Base-by-base conservation (phyloP, 345 rosid genomes). In the Chamaenerion angustifolium region DNA sequence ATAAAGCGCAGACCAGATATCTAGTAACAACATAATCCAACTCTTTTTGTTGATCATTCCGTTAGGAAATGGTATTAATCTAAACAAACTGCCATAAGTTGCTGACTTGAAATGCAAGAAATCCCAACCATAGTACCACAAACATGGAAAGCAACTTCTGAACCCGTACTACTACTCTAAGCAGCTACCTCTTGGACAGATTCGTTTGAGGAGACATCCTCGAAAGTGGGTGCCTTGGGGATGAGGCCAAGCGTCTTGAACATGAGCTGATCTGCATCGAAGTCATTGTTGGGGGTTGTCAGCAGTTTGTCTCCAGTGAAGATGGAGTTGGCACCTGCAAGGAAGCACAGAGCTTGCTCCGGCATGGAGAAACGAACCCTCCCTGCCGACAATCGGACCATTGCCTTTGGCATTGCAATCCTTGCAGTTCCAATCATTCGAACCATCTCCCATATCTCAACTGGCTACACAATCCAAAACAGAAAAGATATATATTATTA, bases 371-470 rank as follows among this genome's bases (percentile, higher is more conserved):
- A 92, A 16, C 88, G 69, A 35, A 87, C 94, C 76, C 98, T 77
- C n/a, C 98, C 98, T 3, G 98, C 98, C 11, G 98, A 92, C 57
- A 92, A 56, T 44, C 98, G 76, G 41, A 87, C 95, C 96, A 92
- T 87, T 42, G 96, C 77, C 79, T 78, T 87, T 16, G 98, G 98
- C 98, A 92, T 92, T 25, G 78, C 90, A 15, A 92, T 92, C 2
- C 96, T 77, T 3, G 98, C 89, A 1, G 95, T 77, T 42, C 73
- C 98, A 43, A 92, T 84, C 98, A 92, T 92, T 54, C 96, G 69
- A 44, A 92, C 63, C 95, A 92, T 84, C 72, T 84, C 96, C 98
- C 98, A 92, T 72, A 92, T 78, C 68, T 87, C 98, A 52, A 92
- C 96, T 14, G 98, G 90, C 96, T 90, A 74, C 57, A 66, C 4